A percentile compares a stretch with the other conserved stretches of the same genome.
These are phyloP conservation scores for Brassica carinata DNA, from an alignment of 345 rosid genomes.

Conservation along the genomic window DNA sequence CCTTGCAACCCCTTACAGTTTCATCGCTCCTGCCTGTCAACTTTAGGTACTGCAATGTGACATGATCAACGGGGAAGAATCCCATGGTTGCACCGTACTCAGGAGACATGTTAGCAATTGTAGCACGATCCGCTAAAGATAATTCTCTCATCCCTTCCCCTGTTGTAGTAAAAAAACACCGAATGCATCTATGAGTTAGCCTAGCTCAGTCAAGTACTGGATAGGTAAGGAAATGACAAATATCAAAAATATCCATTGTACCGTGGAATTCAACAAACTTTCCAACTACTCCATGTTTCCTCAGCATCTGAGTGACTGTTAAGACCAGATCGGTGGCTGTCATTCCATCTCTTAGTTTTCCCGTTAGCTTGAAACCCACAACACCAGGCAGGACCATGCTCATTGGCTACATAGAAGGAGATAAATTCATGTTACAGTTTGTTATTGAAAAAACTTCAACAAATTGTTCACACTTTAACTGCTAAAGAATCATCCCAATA, in stretches of 20 bases:
- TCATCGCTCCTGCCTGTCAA: conserved; percentile 98
- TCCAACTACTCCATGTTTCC: conserved; percentile 99
- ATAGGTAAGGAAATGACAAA: neutral
- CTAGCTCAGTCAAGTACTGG: neutral
- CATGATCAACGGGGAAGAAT: conserved; percentile 99
- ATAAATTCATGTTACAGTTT: conserved; percentile 5
- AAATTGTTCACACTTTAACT: no score
- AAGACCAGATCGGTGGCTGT: conserved; percentile 99
- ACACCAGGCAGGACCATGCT: conserved; percentile 99
- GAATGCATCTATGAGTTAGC: conserved; percentile 11
- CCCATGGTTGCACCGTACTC: conserved; percentile 99
- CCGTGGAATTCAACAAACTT: conserved; percentile 78
- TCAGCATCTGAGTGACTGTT: conserved; percentile 95
- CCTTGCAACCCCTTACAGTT: conserved; percentile 19
- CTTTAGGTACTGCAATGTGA: conserved; percentile 87
- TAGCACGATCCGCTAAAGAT: conserved; percentile 97
- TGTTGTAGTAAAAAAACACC: conserved; percentile 2
- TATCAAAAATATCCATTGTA: neutral
- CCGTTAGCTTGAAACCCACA: conserved; percentile 94
- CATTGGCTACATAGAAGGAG: conserved; percentile 68
- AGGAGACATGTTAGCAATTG: conserved; percentile 99
- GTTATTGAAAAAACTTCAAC: conserved; percentile 10
- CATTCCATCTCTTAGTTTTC: conserved; percentile 80
- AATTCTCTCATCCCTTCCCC: conserved; percentile 62
- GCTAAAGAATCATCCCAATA: neutral